These are phyloP conservation scores for Wickerhamiella brachini DNA, from an alignment of 805 yeast species.

Conservation along the genomic window DNA sequence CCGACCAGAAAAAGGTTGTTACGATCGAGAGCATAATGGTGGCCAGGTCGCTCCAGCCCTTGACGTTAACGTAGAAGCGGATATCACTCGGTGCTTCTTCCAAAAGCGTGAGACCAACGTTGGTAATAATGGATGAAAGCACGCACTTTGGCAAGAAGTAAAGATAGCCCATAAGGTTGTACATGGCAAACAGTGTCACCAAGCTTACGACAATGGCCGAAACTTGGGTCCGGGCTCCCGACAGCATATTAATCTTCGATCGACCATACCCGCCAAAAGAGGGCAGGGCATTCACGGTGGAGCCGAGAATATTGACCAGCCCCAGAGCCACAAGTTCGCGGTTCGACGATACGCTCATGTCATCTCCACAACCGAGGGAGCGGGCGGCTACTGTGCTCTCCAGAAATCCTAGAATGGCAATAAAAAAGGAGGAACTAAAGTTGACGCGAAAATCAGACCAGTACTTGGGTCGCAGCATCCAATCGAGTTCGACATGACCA, in stretches of 20 bases:
- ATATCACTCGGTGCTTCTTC: constrained; percentile 79
- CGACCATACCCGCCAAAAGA: constrained; percentile 95
- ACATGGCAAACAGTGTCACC: constrained; percentile 51
- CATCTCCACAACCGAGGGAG: constrained; percentile 61
- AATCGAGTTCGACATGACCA: constrained; percentile 34
- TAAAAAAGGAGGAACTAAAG: constrained; percentile 56
- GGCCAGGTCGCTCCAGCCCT: constrained; percentile 64
- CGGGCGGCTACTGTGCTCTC: constrained; percentile 91
- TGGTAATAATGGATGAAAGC: constrained; percentile 63
- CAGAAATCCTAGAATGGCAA: constrained; percentile 80
- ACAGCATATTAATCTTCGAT: constrained; percentile 71
- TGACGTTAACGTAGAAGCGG: constrained; percentile 52
- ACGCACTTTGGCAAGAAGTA: constrained; percentile 68
- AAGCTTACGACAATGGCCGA: constrained; percentile 78
- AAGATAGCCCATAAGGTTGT: constrained; percentile 45
- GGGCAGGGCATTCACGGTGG: constrained; percentile 53
- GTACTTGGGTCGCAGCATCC: constrained; percentile 40
- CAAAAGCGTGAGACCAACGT: constrained; percentile 60
- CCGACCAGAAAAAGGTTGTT: constrained; percentile 56
- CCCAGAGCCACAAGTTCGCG: constrained; percentile 89
- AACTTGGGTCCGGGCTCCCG: constrained; percentile 77
- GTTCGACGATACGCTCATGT: constrained; percentile 55
- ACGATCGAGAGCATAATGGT: constrained; percentile 52
- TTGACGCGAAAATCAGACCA: constrained; percentile 38
- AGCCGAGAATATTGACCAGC: constrained; percentile 48